Conservation (phyloP, 495 filamentous ascomycete species). For the Aspergillus coremiiformis region DNA sequence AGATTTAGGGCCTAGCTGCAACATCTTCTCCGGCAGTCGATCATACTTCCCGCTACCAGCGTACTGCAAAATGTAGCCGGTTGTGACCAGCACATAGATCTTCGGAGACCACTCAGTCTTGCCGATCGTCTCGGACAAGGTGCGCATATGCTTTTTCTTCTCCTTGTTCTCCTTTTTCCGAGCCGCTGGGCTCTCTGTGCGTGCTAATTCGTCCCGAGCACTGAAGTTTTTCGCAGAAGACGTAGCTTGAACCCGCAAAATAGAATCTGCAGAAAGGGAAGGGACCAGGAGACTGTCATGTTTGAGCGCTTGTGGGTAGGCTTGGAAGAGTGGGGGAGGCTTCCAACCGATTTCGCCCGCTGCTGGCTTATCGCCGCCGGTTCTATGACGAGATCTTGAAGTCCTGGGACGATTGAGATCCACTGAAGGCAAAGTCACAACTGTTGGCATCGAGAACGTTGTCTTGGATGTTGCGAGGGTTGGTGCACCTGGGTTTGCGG, state of each 20-base stretch:
- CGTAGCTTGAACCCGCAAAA: slow-evolving; percentile 50
- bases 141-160: slow-evolving; percentile 37
- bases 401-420: slow-evolving; percentile 18
- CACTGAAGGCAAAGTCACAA: slow-evolving; percentile 24
- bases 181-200: slow-evolving; percentile 13
- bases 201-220: slow-evolving; percentile 34
- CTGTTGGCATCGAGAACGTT: slow-evolving; percentile 17
- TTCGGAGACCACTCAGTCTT: slow-evolving; percentile 77
- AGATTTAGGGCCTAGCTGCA: slow-evolving; percentile 75
- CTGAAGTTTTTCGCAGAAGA: slow-evolving; percentile 34
- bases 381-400: slow-evolving; percentile 17
- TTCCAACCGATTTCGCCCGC: slow-evolving; percentile 49
- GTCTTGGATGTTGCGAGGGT: slow-evolving; percentile 23
- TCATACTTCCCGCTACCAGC: slow-evolving; percentile 71
- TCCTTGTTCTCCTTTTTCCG: slow-evolving; percentile 40
- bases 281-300: slow-evolving; percentile 46
- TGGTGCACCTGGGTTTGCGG: slow-evolving; percentile 20
- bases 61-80: slow-evolving; percentile 85
- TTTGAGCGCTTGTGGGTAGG: slow-evolving; percentile 76
- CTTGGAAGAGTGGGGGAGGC: slow-evolving; percentile 79
- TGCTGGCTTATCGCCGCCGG: slow-evolving; percentile 14
- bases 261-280: slow-evolving; percentile 45
- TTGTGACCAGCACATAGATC: slow-evolving; percentile 70
- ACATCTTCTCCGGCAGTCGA: slow-evolving; percentile 76
- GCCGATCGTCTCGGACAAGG: slow-evolving; percentile 50